Base-by-base conservation (phyloP, 1,139 yeast species). In the Suhomyces bokatorum region DNA sequence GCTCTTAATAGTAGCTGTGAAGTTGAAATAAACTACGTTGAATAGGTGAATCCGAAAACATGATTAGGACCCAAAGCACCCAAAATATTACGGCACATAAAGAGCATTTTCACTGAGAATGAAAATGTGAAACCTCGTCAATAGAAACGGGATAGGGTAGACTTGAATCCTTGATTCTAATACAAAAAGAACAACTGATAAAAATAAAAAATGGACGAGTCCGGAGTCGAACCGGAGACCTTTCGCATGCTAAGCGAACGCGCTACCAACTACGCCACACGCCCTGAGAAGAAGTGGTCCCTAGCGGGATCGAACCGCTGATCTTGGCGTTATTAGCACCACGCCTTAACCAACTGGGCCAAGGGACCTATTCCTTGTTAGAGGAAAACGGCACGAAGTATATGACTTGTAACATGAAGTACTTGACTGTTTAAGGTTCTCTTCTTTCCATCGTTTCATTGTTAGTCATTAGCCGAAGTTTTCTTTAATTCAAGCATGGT, bases 201-300 rank as follows among this genome's bases (percentile, higher is more conserved):
- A 26, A 52, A 62, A 10, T 4, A 66, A 54, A 29, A 37, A 59
- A 57, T 83, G 87, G 88, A 83, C 88, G 87, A 83, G 88, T 81
- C 84, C 83, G 88, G 88, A 83, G 77, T 83, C 85, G 89, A 83
- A 83, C 89, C 87, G 82, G 83, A 80, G 89, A 83, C 88, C 89
- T 83, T 80, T 81, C 86, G 81, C 88, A 82, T 83, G 89, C 89
- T 80, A 83, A 82, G 88, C 82, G 85, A 80, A 80, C 88, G 88
- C 89, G 88, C 88, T 83, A 83, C 89, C 89, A 81, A 83, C 89
- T 83, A 79, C 88, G 89, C 89, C 88, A 83, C 87, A 83, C 87
- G 87, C 89, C 89, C 89, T 10, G 10, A 10, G 15, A 16, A 35
- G 45, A 43, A 45, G 30, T 50, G 53, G 53, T 50, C 53, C 53